phyloP scores from a whole-genome alignment of 2,329 filamentous ascomycete genomes.

The Arthrobotrys iridis region DNA sequence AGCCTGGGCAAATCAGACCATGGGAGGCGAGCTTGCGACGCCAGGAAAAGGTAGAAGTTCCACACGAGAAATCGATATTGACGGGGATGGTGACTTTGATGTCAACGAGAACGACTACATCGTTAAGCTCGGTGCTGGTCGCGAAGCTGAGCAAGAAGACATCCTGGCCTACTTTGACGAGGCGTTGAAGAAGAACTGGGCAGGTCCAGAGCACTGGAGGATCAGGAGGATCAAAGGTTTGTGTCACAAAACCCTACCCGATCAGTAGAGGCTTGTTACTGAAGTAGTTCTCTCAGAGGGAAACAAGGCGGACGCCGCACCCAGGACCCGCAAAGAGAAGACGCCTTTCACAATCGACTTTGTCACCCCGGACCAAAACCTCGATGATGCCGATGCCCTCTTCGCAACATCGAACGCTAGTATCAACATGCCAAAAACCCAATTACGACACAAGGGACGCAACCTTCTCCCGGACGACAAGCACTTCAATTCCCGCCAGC shows the following conservation, averaged over 20 bases:
- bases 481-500: slow-evolving; percentile 93
- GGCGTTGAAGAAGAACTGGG: slow-evolving; percentile 95
- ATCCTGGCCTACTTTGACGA: slow-evolving; percentile 99
- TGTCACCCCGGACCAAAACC: slow-evolving; percentile 72
- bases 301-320: slow-evolving; percentile 29
- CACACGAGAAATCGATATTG: slow-evolving; percentile 65
- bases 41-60: slow-evolving; percentile 67
- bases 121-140: slow-evolving; percentile 67
- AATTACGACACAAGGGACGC: slow-evolving; percentile 92
- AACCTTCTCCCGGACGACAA: slow-evolving; percentile 97
- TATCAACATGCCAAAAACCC: slow-evolving; percentile 88
- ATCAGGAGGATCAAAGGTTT: slow-evolving; percentile 89
- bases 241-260: slow-evolving; percentile 59
- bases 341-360: slow-evolving; percentile 97
- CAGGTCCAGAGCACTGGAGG: slow-evolving; percentile 97
- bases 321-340: slow-evolving; percentile 86
- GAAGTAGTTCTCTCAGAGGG: slow-evolving; percentile 21
- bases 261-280: background rate
- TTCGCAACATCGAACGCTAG: slow-evolving; percentile 80
- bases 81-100: slow-evolving; percentile 69
- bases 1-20: slow-evolving; percentile 86
- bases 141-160: slow-evolving; percentile 84
- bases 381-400: slow-evolving; percentile 82
- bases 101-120: slow-evolving; percentile 77
- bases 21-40: slow-evolving; percentile 79